A percentile compares a stretch with the other conserved stretches of the same genome.
Evolutionary conservation across 768 basidiomycete genomes (phyloP).

Genomic region (Leccinum fibrillosum): DNA sequence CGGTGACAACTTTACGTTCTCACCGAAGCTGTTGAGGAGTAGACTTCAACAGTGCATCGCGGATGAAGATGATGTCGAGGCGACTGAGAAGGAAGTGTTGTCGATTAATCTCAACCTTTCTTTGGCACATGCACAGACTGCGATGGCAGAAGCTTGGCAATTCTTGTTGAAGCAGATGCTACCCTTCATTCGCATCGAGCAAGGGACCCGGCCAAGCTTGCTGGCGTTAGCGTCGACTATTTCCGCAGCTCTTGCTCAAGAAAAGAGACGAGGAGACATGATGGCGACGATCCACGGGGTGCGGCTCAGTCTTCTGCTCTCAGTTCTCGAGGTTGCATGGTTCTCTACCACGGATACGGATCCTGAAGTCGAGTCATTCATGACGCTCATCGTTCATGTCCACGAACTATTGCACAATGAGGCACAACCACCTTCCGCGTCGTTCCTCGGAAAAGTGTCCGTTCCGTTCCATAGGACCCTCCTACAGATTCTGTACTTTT

Average conservation of each 20-base stretch:
- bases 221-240: constrained; percentile 59
- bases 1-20: constrained; percentile 79
- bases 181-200: constrained; percentile 62
- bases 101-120: constrained; percentile 89
- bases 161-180: constrained; percentile 60
- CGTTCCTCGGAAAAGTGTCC: constrained; percentile 62
- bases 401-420: constrained; percentile 69
- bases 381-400: constrained; percentile 57
- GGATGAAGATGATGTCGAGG: constrained; percentile 40
- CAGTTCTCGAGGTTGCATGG: constrained; percentile 79
- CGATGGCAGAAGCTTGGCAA: constrained; percentile 77
- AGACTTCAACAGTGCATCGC: constrained; percentile 46
- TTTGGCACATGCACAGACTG: constrained; percentile 72
- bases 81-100: constrained; percentile 55
- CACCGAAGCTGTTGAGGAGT: constrained; percentile 52
- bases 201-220: constrained; percentile 51
- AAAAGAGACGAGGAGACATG: constrained; percentile 76
- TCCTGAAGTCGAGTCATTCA: constrained; percentile 55
- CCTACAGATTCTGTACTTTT: constrained; percentile 80
- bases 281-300: constrained; percentile 79
- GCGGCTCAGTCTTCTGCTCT: constrained; percentile 68
- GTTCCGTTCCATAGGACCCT: constrained; percentile 77
- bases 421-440: constrained; percentile 67
- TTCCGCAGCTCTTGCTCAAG: constrained; percentile 63
- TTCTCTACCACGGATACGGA: constrained; percentile 58